Base-by-base conservation (phyloP, 805 yeast genomes). In the Barnettozyma siamensis region DNA sequence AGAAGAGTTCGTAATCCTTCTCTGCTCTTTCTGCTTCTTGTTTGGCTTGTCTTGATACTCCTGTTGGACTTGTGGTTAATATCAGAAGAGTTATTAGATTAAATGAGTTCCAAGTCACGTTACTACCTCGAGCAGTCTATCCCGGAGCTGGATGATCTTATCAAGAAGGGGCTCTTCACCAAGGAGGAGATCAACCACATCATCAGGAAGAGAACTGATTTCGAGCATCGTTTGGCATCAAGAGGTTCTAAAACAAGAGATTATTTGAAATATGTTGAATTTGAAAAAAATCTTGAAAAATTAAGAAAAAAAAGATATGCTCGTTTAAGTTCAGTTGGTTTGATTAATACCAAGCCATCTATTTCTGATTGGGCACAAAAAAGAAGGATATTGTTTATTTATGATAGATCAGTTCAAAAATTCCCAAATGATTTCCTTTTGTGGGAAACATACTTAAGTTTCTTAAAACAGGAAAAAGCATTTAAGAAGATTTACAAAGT, bases 131-230 rank as follows among this genome's bases (percentile, higher is more conserved):
- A 78, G 54, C 78, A 76, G 67, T 76, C 88, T 5, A 88, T 89
- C 56, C 95, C 96, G 0, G 99, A 93, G 63, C 72, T 93, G 41
- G 91, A 89, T 55, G 99, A 91, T 55, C 73, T 93, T 27, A 79
- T 82, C 44, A 76, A 76, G 43, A 83, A 86, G 55, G 88, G 88
- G 3, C 69, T 93, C 5, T 93, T 93, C 61, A 82, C 79, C 32
- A 84, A 84, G 52, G 76, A 75, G 51, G 99, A 93, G 63, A 78
- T 88, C 49, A 79, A 82, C 31, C 72, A 75, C 68, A 83, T 93
- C 40, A 87, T 91, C 88, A 81, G 93, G 65, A 77, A 88, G 58
- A 76, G 99, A 66, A 91, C 97, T 0, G 97, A 89, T 63, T 93
- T 88, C 54, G 99, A 93, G 64, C 96, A 93, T 60, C 67, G 95